Evolutionary conservation across 2,329 filamentous ascomycete genomes (phyloP).

Genomic region (Macrophomina phaseolina): DNA sequence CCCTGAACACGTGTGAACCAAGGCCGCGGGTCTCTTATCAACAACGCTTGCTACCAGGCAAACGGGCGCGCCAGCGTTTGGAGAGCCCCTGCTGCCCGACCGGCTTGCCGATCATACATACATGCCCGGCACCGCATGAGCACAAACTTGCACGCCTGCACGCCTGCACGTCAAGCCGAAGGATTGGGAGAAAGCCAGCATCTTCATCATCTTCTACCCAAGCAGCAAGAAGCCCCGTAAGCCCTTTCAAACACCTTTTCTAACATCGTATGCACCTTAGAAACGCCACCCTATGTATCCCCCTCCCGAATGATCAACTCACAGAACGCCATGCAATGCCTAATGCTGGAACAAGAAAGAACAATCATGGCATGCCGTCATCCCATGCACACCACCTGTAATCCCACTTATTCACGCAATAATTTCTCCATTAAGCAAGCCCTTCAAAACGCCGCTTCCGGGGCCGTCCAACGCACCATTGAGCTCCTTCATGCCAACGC

Average conservation of each 20-base stretch:
- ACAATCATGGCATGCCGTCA: constrained; percentile 9
- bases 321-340: constrained; percentile 8
- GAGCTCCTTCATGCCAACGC: constrained; percentile 80
- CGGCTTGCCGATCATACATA: not conserved
- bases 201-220: constrained; percentile 7
- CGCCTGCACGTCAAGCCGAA: not conserved
- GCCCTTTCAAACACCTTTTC: not conserved
- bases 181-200: not conserved
- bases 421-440: constrained; percentile 33
- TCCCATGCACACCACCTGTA: not conserved
- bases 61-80: not conserved
- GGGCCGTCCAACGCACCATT: constrained; percentile 64
- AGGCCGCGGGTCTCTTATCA: not conserved
- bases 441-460: constrained; percentile 47
- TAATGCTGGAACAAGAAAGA: not conserved
- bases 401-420: not conserved
- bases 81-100: not conserved
- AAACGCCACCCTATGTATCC: not conserved
- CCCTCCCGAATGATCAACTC: not conserved
- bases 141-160: not conserved
- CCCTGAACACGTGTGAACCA: not conserved
- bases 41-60: not conserved
- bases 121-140: not conserved
- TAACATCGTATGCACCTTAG: constrained; percentile 3
- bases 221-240: not conserved